phyloP scores from a whole-genome alignment of 2,329 filamentous ascomycete species.

The Diaporthe sp. region DNA sequence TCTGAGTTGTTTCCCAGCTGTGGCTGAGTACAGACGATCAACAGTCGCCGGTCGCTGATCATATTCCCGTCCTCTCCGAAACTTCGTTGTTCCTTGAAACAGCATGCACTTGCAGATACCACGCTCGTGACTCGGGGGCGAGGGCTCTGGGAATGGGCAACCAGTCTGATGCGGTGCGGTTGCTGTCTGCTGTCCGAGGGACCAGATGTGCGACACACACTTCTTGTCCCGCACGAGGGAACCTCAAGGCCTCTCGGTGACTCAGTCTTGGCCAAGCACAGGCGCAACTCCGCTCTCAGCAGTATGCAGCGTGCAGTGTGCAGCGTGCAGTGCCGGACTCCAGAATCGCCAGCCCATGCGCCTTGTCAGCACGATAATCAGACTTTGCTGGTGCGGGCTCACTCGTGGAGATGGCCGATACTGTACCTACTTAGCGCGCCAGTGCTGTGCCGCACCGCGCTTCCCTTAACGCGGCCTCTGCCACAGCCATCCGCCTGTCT shows the following conservation, averaged over 20 bases:
- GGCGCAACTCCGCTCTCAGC: not conserved
- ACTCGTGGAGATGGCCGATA: slow-evolving; percentile 9
- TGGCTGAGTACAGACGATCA: slow-evolving; percentile 22
- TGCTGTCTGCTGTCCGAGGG: not conserved
- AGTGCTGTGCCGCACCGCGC: slow-evolving; percentile 36
- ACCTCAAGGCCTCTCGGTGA: slow-evolving; percentile 18
- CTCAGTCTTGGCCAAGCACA: slow-evolving; percentile 7
- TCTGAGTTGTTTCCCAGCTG: not conserved
- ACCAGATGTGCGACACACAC: not conserved
- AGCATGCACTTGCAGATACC: slow-evolving; percentile 8
- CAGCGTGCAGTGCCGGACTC: not conserved
- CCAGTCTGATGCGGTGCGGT: not conserved
- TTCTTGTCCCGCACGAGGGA: not conserved
- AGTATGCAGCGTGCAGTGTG: not conserved
- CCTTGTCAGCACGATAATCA: slow-evolving; percentile 20
- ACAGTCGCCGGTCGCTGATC: slow-evolving; percentile 14
- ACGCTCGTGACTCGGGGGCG: not conserved
- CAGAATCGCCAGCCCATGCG: slow-evolving; percentile 14
- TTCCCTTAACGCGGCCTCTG: slow-evolving; percentile 22
- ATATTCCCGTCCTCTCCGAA: not conserved
- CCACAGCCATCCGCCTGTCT: not conserved
- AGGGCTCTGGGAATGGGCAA: slow-evolving; percentile 1
- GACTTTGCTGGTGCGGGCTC: not conserved
- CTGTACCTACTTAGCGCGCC: slow-evolving; percentile 1
- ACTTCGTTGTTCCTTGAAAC: not conserved